Conservation (phyloP, 1,284 basidiomycete species). For the Cryptococcus sp. region DNA sequence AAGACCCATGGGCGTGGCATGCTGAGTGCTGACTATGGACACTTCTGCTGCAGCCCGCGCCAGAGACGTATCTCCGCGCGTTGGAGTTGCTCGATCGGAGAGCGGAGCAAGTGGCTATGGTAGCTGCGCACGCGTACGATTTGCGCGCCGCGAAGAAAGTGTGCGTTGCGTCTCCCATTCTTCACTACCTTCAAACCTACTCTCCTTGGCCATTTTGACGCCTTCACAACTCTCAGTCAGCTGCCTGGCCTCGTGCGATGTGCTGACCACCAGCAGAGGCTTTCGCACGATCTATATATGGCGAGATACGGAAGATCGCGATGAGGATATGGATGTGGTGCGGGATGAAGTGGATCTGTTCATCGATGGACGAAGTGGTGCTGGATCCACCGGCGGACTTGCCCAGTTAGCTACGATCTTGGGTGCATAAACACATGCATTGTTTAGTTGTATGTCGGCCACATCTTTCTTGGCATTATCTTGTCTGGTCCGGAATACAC, state of each 20-base stretch:
- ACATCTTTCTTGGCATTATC: too few species aligned
- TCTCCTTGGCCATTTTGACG: not conserved
- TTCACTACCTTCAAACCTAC: not conserved
- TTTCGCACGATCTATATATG: constrained; percentile 23
- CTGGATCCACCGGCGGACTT: constrained; percentile 10
- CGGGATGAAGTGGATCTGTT: constrained; percentile 21
- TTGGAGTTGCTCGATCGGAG: constrained; percentile 13
- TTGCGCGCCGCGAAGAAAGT: constrained; percentile 16
- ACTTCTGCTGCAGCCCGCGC: constrained; percentile 18
- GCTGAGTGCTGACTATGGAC: not conserved
- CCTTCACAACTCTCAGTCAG: too few species aligned
- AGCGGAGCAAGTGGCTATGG: constrained; percentile 18
- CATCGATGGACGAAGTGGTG: constrained; percentile 17
- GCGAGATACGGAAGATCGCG: constrained; percentile 21
- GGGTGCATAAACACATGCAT: not conserved
- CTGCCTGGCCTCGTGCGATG: not conserved
- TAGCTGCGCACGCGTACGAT: constrained; percentile 24
- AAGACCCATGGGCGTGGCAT: too few species aligned
- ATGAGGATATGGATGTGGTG: constrained; percentile 19
- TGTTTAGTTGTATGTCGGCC: not conserved
- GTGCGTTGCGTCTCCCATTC: constrained; percentile 7
- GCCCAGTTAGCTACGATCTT: constrained; percentile 8
- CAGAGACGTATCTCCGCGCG: constrained; percentile 12
- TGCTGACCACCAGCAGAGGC: constrained; percentile 4
- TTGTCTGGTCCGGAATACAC: too few species aligned